Base-by-base conservation (phyloP, 352 stramenopile species). In the Salisapilia sapeloensis region DNA sequence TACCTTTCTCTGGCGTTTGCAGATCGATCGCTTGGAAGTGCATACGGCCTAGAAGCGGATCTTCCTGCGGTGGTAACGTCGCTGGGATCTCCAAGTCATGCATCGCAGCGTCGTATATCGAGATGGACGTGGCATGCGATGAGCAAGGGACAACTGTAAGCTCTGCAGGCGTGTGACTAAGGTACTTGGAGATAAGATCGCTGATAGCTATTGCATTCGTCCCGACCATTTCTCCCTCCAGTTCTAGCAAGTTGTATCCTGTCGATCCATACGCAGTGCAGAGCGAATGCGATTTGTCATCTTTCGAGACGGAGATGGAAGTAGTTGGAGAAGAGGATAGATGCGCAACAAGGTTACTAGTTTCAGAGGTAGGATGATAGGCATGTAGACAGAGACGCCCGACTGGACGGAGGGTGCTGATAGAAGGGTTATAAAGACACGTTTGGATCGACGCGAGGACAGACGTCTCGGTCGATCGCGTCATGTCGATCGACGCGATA, bases 351-450 rank as follows among this genome's bases (percentile, higher is more conserved):
- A 79, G 46, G 10, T 53, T 80, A 1, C 46, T 27, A 0, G 38
- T 38, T 1, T 49, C 38, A 0, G 62, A 37, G 9, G 34, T 60
- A 13, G 63, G 56, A 22, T 72, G 78, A 33, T 83, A 48, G 10
- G 56, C 66, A 18, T 71, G 45, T 21, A 86, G 46, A 35, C 71
- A 86, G 7, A 86, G 41, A 1, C 48, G 46, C 1, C 71, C 71
- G n/a, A 83, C 61, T 0, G 71, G 66, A 21, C 43, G 52, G 15
- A 86, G 57, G 18, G 63, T 75, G 22, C 69, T 67, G 23, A 62
- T 49, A n/a, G 71, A 86, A n/a, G 71, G 71, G 23, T 86, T 86
- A 18, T 53, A 60, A n/a, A 86, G 41, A 36, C 71, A 86, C n/a
- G 71, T 77, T 40, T 72, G 75, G 54, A 86, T 83, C 4, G 35